phyloP scores from a whole-genome alignment of 192 early-diverging fungal genomes.

The Helicostylum pulchrum region DNA sequence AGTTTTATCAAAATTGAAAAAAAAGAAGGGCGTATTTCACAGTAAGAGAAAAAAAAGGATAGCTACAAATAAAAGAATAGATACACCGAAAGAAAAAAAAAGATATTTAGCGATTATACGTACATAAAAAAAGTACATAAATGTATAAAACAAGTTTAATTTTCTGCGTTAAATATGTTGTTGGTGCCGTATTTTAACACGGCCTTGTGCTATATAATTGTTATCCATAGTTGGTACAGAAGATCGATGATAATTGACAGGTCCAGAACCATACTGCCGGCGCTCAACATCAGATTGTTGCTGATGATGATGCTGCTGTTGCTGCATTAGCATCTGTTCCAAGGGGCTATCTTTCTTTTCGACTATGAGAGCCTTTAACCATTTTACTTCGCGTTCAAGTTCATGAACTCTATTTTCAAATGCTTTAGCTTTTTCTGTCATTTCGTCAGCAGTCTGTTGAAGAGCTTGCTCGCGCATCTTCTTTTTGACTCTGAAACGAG shows the following conservation, averaged over 20 bases:
- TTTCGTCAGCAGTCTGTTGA: constrained; percentile 74
- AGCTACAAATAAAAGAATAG: background rate
- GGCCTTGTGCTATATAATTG: too few relatives aligned
- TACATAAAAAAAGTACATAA: background rate
- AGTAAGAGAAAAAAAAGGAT: background rate
- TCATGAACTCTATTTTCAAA: constrained; percentile 79
- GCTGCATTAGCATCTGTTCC: constrained; percentile 7
- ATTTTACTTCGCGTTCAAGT: constrained; percentile 87
- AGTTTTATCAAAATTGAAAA: too few relatives aligned
- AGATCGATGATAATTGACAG: too few relatives aligned
- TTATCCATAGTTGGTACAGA: too few relatives aligned
- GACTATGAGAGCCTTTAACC: constrained; percentile 52
- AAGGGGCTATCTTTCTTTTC: constrained; percentile 36
- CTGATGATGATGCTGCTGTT: background rate
- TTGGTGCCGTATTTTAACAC: too few relatives aligned
- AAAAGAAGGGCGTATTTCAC: background rate
- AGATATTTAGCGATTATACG: background rate
- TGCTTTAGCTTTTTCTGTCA: constrained; percentile 67
- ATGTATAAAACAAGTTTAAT: background rate
- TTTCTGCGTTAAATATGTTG: background rate
- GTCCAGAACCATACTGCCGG: too few relatives aligned
- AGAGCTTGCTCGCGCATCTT: constrained; percentile 85
- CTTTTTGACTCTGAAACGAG: constrained; percentile 92
- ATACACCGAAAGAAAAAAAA: background rate
- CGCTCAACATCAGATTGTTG: too few relatives aligned